Conservation (phyloP, 371 early-diverging fungal genomes). For the Mortierella sp. region DNA sequence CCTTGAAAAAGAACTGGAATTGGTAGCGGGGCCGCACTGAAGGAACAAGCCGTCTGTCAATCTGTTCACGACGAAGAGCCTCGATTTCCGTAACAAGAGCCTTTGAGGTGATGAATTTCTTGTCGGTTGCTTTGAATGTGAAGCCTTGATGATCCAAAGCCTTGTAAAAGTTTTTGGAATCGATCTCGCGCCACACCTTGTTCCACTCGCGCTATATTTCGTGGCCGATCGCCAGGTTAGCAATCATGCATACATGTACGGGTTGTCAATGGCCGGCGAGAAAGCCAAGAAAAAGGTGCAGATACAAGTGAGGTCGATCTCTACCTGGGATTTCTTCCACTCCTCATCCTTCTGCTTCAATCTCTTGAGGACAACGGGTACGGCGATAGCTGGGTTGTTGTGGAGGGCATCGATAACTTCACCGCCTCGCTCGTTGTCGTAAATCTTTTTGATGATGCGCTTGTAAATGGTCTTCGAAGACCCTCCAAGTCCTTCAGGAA, state of each 20-base stretch:
- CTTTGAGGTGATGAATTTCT: slow-evolving; percentile 82
- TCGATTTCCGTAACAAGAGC: slow-evolving; percentile 88
- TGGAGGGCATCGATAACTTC: slow-evolving; percentile 96
- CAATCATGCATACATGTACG: too few species aligned
- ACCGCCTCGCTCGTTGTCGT: slow-evolving; percentile 83
- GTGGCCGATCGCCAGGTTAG: not conserved
- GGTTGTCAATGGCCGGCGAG: too few species aligned
- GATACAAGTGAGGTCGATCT: not conserved
- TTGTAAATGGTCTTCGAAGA: slow-evolving; percentile 87
- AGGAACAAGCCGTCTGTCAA: slow-evolving; percentile 50
- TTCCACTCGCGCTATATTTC: slow-evolving; percentile 83
- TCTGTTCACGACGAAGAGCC: slow-evolving; percentile 66
- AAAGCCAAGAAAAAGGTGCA: not conserved
- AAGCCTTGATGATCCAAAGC: slow-evolving; percentile 96
- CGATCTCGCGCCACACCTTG: slow-evolving; percentile 96
- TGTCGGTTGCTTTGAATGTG: slow-evolving; percentile 90
- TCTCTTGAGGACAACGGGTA: slow-evolving; percentile 96
- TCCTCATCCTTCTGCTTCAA: slow-evolving; percentile 98
- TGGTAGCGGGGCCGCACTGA: slow-evolving; percentile 62
- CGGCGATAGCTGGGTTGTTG: slow-evolving; percentile 90
- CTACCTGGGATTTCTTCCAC: slow-evolving; percentile 84
- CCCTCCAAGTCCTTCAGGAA: slow-evolving; percentile 84
- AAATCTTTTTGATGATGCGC: slow-evolving; percentile 93
- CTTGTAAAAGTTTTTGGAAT: slow-evolving; percentile 95
- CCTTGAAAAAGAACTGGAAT: slow-evolving; percentile 69